Percentiles rank a stretch among this genome's conserved stretches.
phyloP scores from a whole-genome alignment of 2,329 filamentous ascomycete genomes.

The Nectriaceae sp. region DNA sequence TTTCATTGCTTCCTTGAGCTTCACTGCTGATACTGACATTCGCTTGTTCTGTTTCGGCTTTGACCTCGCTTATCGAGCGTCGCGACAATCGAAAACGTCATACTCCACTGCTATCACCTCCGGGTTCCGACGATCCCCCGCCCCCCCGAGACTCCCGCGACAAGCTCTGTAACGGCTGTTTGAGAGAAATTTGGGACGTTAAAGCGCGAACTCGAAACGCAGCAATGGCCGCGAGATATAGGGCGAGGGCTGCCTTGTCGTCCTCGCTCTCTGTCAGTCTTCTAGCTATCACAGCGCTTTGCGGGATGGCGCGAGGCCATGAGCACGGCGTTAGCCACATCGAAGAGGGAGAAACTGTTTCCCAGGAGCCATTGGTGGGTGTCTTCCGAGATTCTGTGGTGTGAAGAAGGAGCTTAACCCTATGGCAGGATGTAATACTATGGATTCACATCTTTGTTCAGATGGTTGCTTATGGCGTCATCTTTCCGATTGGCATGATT shows the following conservation, averaged over 20 bases:
- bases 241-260: conserved; percentile 14
- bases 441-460: conserved; percentile 95
- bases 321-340: conserved; percentile 56
- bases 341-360: conserved; percentile 68
- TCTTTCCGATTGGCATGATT: conserved; percentile 95
- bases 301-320: conserved; percentile 39
- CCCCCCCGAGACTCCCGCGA: conserved; percentile 1
- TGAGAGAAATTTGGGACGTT: background rate
- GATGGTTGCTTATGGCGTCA: conserved; percentile 82
- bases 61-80: conserved; percentile 6
- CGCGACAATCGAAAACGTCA: background rate
- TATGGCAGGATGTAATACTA: conserved; percentile 70
- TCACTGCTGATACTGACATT: conserved; percentile 20
- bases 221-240: conserved; percentile 23
- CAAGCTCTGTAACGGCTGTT: background rate
- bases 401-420: conserved; percentile 32
- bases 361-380: conserved; percentile 72
- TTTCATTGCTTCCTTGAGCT: conserved; percentile 12
- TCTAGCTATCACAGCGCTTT: conserved; percentile 26
- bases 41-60: conserved; percentile 18
- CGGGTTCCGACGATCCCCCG: background rate
- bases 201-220: conserved; percentile 7
- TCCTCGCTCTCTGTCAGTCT: conserved; percentile 15
- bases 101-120: background rate
- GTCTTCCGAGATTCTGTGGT: background rate